Evolutionary conservation across 768 basidiomycete species (phyloP).

Genomic region (Cystobasidiopsis lactophilus): DNA sequence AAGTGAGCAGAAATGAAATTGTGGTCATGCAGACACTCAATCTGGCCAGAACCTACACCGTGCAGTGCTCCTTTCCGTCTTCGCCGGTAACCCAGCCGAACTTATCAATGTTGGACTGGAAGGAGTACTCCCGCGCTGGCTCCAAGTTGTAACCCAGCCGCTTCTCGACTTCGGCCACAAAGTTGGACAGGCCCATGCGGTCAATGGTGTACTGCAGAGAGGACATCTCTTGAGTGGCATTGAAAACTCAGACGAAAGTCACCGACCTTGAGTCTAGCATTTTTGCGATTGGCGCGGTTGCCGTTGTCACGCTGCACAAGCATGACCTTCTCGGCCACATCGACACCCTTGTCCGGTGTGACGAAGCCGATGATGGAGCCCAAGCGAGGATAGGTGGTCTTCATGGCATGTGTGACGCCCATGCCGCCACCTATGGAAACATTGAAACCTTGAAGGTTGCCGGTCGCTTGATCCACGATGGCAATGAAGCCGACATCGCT

Average conservation of each 20-base stretch:
- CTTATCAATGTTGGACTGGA: constrained; percentile 77
- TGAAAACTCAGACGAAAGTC: background rate
- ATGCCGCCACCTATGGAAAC: constrained; percentile 87
- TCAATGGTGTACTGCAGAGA: constrained; percentile 75
- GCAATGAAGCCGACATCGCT: constrained; percentile 96
- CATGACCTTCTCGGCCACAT: constrained; percentile 82
- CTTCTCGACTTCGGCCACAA: constrained; percentile 74
- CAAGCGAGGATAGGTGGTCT: constrained; percentile 88
- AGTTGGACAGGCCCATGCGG: constrained; percentile 67
- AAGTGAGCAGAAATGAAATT: background rate
- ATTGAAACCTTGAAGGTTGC: constrained; percentile 75
- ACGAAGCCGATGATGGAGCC: constrained; percentile 83
- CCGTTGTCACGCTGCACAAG: constrained; percentile 85
- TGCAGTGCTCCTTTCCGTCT: constrained; percentile 77
- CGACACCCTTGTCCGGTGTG: constrained; percentile 57
- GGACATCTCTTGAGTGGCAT: constrained; percentile 35
- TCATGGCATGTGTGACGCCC: constrained; percentile 98
- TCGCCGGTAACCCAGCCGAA: constrained; percentile 79
- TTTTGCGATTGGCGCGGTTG: constrained; percentile 52
- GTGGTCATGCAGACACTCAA: too few relatives aligned
- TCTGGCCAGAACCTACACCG: constrained; percentile 25
- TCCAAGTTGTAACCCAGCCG: constrained; percentile 56
- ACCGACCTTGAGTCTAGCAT: constrained; percentile 16
- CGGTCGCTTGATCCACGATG: constrained; percentile 44
- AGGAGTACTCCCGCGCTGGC: constrained; percentile 52